phyloP scores from a whole-genome alignment of 2,329 filamentous ascomycete genomes.

The Aspergillus sp. region DNA sequence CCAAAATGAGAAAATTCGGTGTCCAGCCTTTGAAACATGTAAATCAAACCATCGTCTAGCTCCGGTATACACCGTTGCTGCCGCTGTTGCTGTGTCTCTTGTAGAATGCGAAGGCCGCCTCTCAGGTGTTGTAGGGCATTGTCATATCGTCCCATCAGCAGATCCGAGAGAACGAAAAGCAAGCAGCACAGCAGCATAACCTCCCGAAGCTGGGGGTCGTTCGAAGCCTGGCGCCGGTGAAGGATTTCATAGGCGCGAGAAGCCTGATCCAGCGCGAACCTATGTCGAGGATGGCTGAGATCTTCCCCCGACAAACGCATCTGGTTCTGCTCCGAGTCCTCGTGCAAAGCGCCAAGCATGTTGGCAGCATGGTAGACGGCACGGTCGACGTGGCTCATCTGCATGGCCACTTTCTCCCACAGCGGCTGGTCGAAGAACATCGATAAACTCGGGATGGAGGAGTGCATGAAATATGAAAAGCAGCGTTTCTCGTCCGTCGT shows the following conservation, averaged over 20 bases:
- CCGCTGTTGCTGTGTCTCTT: not conserved
- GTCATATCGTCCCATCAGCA: conserved; percentile 10
- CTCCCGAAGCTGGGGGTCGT: conserved; percentile 12
- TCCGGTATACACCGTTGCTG: not conserved
- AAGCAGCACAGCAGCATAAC: conserved; percentile 13
- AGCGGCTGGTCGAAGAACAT: conserved; percentile 20
- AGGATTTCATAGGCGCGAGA: not conserved
- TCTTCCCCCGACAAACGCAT: conserved; percentile 5
- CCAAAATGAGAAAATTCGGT: conserved; percentile 3
- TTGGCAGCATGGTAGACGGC: conserved; percentile 13
- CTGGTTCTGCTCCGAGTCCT: not conserved
- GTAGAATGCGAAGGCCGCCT: conserved; percentile 1
- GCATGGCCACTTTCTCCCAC: conserved; percentile 9
- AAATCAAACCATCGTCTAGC: not conserved
- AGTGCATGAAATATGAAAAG: conserved; percentile 25
- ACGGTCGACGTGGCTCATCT: conserved; percentile 9
- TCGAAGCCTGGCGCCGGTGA: conserved; percentile 2
- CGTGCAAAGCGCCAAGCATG: conserved; percentile 9
- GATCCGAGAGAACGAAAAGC: conserved; percentile 10
- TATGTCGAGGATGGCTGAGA: conserved; percentile 5
- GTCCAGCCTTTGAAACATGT: not conserved
- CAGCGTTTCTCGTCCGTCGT: conserved; percentile 25
- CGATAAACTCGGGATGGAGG: conserved; percentile 20
- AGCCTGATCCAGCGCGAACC: conserved; percentile 13
- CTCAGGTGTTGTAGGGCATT: conserved; percentile 11